Percentiles rank a stretch among this genome's conserved stretches.
Conservation (phyloP, 139 green algal genomes). For the Mesotaenium endlicherianum region DNA sequence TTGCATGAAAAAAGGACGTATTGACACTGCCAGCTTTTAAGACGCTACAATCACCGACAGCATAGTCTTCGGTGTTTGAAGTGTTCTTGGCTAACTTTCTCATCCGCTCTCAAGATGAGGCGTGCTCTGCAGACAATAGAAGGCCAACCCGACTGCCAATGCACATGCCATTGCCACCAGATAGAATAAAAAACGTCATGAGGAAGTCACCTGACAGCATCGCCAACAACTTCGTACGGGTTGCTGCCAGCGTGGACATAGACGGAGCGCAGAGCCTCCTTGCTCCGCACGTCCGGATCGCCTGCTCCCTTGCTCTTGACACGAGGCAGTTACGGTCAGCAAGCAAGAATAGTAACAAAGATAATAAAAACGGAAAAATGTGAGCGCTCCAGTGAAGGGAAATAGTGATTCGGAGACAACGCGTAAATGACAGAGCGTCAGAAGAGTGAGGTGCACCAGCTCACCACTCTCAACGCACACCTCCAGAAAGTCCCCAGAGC, state of each 20-base stretch:
- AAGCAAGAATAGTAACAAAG: not conserved
- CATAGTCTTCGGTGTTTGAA: no score
- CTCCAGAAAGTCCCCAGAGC: slow-evolving; percentile 2
- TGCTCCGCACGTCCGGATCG: not conserved
- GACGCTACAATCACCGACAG: no score
- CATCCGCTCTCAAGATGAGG: no score
- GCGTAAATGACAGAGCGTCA: not conserved
- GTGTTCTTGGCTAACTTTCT: no score
- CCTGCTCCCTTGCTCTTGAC: no score
- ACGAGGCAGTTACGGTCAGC: not conserved
- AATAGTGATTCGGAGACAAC: not conserved
- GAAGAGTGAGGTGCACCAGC: not conserved
- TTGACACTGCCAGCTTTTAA: no score
- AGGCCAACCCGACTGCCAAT: no score
- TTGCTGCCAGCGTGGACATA: slow-evolving; percentile 40
- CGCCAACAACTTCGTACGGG: slow-evolving; percentile 38
- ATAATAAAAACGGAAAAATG: not conserved
- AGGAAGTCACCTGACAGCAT: slow-evolving; percentile 42
- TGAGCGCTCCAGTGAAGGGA: no score
- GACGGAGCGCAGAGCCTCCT: not conserved
- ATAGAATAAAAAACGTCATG: no score
- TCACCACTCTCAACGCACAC: slow-evolving; percentile 48
- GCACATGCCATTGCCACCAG: no score
- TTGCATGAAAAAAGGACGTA: no score
- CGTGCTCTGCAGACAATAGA: no score